Conservation (phyloP, 2,329 filamentous ascomycete species). For the Sclerotinia glacialis region DNA sequence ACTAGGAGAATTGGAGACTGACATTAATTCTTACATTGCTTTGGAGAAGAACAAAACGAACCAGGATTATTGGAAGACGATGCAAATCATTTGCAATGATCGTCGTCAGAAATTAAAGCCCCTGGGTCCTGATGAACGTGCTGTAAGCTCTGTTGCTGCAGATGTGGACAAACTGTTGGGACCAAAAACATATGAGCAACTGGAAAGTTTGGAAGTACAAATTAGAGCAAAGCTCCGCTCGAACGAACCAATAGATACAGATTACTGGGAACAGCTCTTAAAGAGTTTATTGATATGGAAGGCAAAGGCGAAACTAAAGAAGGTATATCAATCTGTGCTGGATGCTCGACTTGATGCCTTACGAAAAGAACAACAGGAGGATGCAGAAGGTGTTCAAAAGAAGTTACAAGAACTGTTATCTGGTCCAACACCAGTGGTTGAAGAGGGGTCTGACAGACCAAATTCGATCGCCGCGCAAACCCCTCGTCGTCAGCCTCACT, state of each 20-base stretch:
- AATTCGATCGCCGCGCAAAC: constrained; percentile 15
- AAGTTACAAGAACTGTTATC: constrained; percentile 53
- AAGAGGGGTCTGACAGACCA: constrained; percentile 31
- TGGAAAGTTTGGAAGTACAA: constrained; percentile 83
- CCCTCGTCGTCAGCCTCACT: constrained; percentile 34
- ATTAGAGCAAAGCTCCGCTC: constrained; percentile 82
- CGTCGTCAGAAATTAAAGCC: constrained; percentile 64
- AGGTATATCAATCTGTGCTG: constrained; percentile 73
- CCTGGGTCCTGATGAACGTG: constrained; percentile 60
- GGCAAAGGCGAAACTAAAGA: constrained; percentile 78
- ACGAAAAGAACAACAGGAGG: constrained; percentile 63
- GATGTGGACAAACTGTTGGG: constrained; percentile 86
- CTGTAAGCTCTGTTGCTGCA: constrained; percentile 75
- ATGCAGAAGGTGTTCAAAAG: constrained; percentile 55
- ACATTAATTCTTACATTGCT: constrained; percentile 75
- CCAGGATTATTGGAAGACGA: constrained; percentile 86
- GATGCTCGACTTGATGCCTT: constrained; percentile 65
- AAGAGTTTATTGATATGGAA: constrained; percentile 86
- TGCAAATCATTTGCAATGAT: constrained; percentile 80
- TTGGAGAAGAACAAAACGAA: constrained; percentile 78
- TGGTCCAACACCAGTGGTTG: constrained; percentile 36
- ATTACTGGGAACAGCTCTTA: constrained; percentile 95
- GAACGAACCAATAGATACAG: constrained; percentile 83
- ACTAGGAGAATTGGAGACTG: constrained; percentile 73
- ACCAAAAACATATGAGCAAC: constrained; percentile 80